Conservation (phyloP, 495 filamentous ascomycete genomes). For the Tuber calosporum region DNA sequence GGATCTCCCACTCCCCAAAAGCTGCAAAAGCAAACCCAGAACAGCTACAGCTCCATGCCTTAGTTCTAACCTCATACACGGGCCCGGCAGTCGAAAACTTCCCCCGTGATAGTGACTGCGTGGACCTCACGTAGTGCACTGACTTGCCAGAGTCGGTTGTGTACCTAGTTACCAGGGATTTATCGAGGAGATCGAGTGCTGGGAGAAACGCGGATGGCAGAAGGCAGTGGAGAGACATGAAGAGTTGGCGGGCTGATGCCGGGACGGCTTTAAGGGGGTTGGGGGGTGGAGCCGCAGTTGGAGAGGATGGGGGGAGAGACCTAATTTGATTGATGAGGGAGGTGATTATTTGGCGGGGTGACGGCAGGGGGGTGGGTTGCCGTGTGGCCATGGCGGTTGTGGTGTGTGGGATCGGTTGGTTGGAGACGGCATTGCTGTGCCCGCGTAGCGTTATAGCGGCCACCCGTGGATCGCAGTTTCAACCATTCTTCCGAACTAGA, state of each 20-base stretch:
- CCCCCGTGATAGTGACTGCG: neutral
- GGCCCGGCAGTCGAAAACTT: neutral
- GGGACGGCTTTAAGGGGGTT: constrained; percentile 24
- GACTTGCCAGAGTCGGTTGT: neutral
- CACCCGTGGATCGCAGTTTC: neutral
- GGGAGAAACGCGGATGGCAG: constrained; percentile 54
- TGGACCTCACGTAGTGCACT: constrained; percentile 6
- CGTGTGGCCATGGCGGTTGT: neutral
- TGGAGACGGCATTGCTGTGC: neutral
- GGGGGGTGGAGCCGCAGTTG: neutral
- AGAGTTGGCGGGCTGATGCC: constrained; percentile 43
- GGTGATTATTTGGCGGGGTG: constrained; percentile 18
- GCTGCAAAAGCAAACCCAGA: constrained; percentile 3
- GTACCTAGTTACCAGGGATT: constrained; percentile 50
- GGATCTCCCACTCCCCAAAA: neutral
- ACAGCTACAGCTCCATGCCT: constrained; percentile 12
- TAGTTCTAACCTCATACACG: constrained; percentile 3
- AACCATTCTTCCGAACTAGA: neutral
- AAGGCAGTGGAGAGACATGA: constrained; percentile 52
- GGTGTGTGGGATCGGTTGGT: neutral
- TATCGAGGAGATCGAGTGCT: constrained; percentile 62
- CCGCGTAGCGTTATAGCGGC: neutral
- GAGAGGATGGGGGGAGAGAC: neutral
- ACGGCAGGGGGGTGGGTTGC: constrained; percentile 6
- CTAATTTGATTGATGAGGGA: constrained; percentile 21